A percentile compares a stretch with the other conserved stretches of the same genome.
These are phyloP conservation scores for Globisporangium cystogenes DNA, from an alignment of 352 stramenopile genomes.

Conservation along the genomic window DNA sequence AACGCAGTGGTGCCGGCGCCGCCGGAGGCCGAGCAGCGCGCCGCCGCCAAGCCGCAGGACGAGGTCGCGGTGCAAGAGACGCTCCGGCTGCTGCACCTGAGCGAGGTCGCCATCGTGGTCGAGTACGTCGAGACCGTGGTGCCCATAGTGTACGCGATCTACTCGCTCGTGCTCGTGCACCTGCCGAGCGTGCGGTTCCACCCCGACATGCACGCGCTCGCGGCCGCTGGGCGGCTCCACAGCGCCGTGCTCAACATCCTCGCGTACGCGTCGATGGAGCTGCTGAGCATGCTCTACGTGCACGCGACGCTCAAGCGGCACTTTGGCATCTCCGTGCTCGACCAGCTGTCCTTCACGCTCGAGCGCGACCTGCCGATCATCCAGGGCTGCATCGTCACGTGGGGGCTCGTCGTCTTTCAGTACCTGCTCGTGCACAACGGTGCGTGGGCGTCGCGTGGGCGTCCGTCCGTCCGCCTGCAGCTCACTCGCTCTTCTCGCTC, in stretches of 20 bases:
- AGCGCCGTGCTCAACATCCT: conserved; percentile 8
- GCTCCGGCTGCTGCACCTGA: background rate
- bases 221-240: conserved; percentile 1
- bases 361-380: too few relatives aligned
- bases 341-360: background rate
- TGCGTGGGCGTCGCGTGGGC: too few relatives aligned
- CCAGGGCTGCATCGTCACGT: too few relatives aligned
- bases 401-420: too few relatives aligned
- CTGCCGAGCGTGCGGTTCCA: conserved; percentile 1
- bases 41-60: too few relatives aligned
- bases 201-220: background rate
- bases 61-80: background rate
- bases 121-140: conserved; percentile 1
- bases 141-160: background rate
- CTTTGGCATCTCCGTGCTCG: background rate
- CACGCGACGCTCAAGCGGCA: background rate
- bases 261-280: conserved; percentile 7
- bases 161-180: background rate
- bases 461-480: too few relatives aligned
- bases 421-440: too few relatives aligned
- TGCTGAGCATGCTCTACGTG: background rate
- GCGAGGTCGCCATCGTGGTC: background rate
- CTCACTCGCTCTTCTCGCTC: too few relatives aligned
- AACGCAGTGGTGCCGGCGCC: background rate
- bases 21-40: background rate